Evolutionary conservation across 2,329 filamentous ascomycete species (phyloP), one percentile per base, ranked within the genome.

Genomic region (Alternaria panax): DNA sequence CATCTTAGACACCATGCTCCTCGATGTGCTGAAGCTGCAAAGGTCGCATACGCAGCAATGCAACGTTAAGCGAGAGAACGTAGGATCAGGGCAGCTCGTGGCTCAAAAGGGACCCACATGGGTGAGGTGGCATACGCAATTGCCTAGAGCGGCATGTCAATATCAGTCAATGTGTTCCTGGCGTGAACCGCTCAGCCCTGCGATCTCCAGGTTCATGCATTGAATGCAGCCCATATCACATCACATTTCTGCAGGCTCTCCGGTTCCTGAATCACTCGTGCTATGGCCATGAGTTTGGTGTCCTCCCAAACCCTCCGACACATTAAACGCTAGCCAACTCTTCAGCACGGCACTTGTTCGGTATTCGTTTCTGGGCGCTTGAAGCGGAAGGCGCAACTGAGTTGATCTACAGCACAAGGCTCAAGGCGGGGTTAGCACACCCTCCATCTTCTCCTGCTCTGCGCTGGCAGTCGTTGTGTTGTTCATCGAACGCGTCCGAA

Each of bases 391-490:
- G 55, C 50, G 41, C 59, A 56, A 47, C 60, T 56, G 54, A 53
- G 40, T 47, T 27, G 45, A 48, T 55, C 54, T 40, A 60, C 52
- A 54, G 40, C 51, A 63, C 54, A 64, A 65, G 54, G 54, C 62
- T 51, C 59, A 45, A 52, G 62, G 65, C 68, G 66, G 64, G 62
- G 61, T 55, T 57, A 57, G 45, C 59, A 59, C 55, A 64, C 62
- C 65, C 62, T 68, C 62, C 58, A 61, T 62, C 53, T 63, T 54
- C 58, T 42, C 51, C 66, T 36, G 40, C 65, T 66, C 63, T 71
- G 68, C 67, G 67, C 61, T 70, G 67, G 68, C 68, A 71, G 51
- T 60, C 56, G 68, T 70, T 70, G 64, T 67, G 68, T 66, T 71
- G 67, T 71, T 71, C 67, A 64, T 62, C 41, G 58, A 69, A 63